Base-by-base conservation (phyloP, 148 eudicot genomes). In the Oxyria digyna region DNA sequence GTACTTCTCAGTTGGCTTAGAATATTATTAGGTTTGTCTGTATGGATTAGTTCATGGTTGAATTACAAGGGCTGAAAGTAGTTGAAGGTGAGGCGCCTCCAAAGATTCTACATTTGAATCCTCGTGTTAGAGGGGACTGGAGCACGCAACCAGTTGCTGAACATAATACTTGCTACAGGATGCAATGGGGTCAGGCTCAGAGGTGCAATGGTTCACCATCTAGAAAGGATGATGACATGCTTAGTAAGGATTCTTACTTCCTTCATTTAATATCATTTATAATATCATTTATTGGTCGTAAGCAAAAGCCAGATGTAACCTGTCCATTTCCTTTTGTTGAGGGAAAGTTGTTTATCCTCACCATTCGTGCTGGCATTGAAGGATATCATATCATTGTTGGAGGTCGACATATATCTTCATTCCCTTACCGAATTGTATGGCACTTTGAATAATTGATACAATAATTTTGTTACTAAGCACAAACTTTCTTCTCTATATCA, bases 41-140 rank as follows among this genome's bases (percentile, higher is more conserved):
- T n/a, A n/a, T n/a, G n/a, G n/a, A n/a, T n/a, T n/a, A 94, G 71
- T 94, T 94, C 76, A 84, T 80, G 84, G 80, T 94, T 72, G 98
- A 94, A 80, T 77, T 94, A 80, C 98, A 90, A 79, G 98, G 98
- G 35, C 67, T 94, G 55, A 94, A 94, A 77, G 83, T 91, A 27
- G 98, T 88, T 69, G 85, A 76, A 72, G 98, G 97, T 65, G 98
- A 94, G 77, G 98, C 88, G 67, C 97, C 98, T 21, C 98, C 98
- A 0, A 94, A 86, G 71, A 94, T 94, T 78, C 62, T 94, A 81
- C 98, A 94, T 78, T 74, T 94, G 63, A 94, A 94, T 87, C 98
- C 98, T 81, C 83, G 98, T 69, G 63, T 94, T 72, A 82, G 88
- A 77, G 98, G 98, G 42, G 98, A 94, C 75, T 94, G 98, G 98